Evolutionary conservation across 2,329 filamentous ascomycete genomes (phyloP), one percentile per base, ranked within the genome.

Genomic region (Sporothrix variecibatus): DNA sequence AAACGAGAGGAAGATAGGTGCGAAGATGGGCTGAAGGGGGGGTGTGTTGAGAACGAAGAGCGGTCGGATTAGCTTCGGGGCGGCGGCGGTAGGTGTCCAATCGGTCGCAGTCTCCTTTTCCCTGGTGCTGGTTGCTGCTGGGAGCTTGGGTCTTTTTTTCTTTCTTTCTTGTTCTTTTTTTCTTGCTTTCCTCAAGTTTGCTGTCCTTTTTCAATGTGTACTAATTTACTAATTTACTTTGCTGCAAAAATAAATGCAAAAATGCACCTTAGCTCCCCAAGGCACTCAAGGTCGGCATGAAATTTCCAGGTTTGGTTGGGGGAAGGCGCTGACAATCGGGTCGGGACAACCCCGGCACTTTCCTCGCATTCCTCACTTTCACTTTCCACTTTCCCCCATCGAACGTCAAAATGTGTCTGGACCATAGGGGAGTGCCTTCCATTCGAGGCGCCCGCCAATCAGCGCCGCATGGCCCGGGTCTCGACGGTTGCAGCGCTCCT

Each of bases 41-140:
- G 20, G n/a, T 23, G 51, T 40, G 62, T 46, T 67, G 60, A 65
- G 60, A 3, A 40, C 34, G 60, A 26, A 43, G 31, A 20, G 43
- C 28, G 67, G 26, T 62, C 51, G 40, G 43, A 23, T 51, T 68
- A 73, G 72, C 67, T 73, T 67, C 67, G 67, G 72, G 34, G 58
- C 11, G 46, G n/a, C 72, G 72, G 28, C 72, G 67, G 58, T 71
- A 28, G 68, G 68, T 28, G 51, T 65, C 43, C 53, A 60, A 69
- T 70, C 67, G 65, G 72, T 62, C 65, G 65, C 31, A 40, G 56
- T 56, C 28, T 60, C 64, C 51, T 26, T 62, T 68, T 49, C 56
- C 62, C 40, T 62, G n/a, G 60, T 46, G 60, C 31, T 38, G 58
- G 28, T 53, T 34, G 58, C 60, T 65, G 38, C 60, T 65, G 62